Evolutionary conservation across 2,329 filamentous ascomycete species (phyloP), one percentile per base, ranked within the genome.

Genomic region (Mariannaea elegans): DNA sequence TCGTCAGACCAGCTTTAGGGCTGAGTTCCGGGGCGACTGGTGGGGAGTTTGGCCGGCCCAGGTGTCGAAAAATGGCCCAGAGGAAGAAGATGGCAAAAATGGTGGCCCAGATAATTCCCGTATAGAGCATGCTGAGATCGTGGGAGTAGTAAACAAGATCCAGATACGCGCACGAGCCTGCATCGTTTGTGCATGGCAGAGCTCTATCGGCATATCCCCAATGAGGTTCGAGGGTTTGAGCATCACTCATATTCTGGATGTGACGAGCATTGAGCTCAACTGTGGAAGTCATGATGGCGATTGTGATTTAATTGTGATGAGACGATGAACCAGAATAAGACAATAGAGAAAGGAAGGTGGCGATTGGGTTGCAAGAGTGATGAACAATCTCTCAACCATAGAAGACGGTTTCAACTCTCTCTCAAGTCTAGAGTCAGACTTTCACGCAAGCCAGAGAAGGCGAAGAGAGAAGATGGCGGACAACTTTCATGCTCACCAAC

Each of bases 91-190:
- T 71, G 16, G 74, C 79, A 42, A 75, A 67, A 41, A 84, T 71
- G 5, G 78, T 79, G 3, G 77, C 72, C 82, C 83, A 85, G 27
- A 85, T 65, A 42, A 83, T 80, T 42, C 81, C 83, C 1, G 75
- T 75, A 69, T 84, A 85, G 32, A 83, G 63, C 78, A 85, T 83
- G 18, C 81, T 76, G 7, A 74, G 53, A 58, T 84, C 82, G 67
- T 85, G 83, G 13, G 78, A 72, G 21, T 63, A 61, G 61, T 85
- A 85, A 45, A 85, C 81, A 31, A 78, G 74, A 59, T 85, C 83
- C 47, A 85, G 80, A 66, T 83, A 83, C 23, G 69, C 77, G 70
- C 81, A 83, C 7, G 80, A 79, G n/a, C 80, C 81, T 12, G 73
- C 64, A 56, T 82, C 81, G 67, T 75, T 81, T 49, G 72, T 76